Conservation (phyloP, 345 rosid genomes). For the Arabis hirsuta region DNA sequence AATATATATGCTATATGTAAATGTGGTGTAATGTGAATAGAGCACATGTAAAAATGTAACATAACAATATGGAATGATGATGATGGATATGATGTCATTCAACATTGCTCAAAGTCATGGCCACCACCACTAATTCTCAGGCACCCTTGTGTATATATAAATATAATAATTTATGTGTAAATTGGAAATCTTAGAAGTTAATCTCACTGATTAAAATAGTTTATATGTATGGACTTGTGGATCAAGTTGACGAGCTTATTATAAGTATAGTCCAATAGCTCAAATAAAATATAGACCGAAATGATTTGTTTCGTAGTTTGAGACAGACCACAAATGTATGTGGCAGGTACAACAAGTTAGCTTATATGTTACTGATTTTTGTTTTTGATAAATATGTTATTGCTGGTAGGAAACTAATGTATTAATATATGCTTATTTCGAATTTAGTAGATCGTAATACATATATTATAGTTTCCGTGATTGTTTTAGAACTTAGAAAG, state of each 20-base stretch:
- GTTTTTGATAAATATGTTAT: neutral
- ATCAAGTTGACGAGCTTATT: constrained; percentile 33
- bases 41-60: constrained; percentile 17
- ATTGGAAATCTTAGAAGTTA: constrained; percentile 44
- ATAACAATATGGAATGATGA: constrained; percentile 22
- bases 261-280: constrained; percentile 23
- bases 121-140: constrained; percentile 28
- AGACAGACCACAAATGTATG: constrained; percentile 31
- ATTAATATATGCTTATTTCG: constrained; percentile 4
- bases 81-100: constrained; percentile 50
- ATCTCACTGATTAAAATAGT: constrained; percentile 21
- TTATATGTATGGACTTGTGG: constrained; percentile 26
- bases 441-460: neutral
- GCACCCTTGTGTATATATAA: constrained; percentile 8
- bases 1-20: constrained; percentile 13
- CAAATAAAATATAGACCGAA: constrained; percentile 27
- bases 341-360: constrained; percentile 37
- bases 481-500: too few species aligned
- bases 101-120: constrained; percentile 54
- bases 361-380: constrained; percentile 24
- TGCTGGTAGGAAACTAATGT: constrained; percentile 23
- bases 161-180: constrained; percentile 12
- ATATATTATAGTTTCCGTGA: too few species aligned
- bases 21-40: constrained; percentile 19
- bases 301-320: constrained; percentile 41